These are phyloP conservation scores for Phaseolus lunatus DNA, from an alignment of 306 rosid genomes.

Conservation along the genomic window DNA sequence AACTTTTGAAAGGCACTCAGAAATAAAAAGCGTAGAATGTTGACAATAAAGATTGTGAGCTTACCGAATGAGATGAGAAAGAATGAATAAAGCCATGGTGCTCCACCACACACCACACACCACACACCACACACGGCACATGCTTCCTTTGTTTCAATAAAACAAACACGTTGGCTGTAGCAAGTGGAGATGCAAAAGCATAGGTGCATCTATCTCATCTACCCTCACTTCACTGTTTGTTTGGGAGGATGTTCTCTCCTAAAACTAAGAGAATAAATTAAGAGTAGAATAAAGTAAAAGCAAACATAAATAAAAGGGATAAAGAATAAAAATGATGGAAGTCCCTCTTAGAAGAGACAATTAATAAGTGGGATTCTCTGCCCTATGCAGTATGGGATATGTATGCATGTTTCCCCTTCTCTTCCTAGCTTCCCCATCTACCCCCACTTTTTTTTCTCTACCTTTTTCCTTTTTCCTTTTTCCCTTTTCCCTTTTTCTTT, in stretches of 20 bases:
- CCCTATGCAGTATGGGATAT: slow-evolving; percentile 23
- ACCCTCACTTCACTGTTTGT: slow-evolving; percentile 22
- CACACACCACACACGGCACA: slow-evolving; percentile 35
- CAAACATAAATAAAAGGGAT: neutral
- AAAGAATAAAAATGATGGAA: slow-evolving; percentile 47
- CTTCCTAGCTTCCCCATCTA: neutral
- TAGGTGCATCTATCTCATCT: slow-evolving; percentile 40
- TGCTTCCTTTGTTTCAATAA: slow-evolving; percentile 41
- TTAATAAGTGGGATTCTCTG: slow-evolving; percentile 69
- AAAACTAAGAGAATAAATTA: slow-evolving; percentile 32
- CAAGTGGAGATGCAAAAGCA: slow-evolving; percentile 25
- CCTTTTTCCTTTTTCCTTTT: slow-evolving; percentile 26
- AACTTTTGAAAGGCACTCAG: slow-evolving; percentile 22
- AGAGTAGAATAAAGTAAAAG: slow-evolving; percentile 43
- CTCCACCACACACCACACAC: too few relatives aligned
- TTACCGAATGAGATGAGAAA: neutral
- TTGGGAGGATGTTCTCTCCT: slow-evolving; percentile 41
- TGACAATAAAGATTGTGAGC: slow-evolving; percentile 35
- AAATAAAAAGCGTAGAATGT: slow-evolving; percentile 46
- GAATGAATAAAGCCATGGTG: neutral
- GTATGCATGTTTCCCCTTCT: slow-evolving; percentile 37
- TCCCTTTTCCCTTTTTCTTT: slow-evolving; percentile 18
- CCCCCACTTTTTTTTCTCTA: slow-evolving; percentile 42
- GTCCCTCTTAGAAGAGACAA: slow-evolving; percentile 59
- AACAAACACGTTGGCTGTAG: slow-evolving; percentile 31